These are phyloP conservation scores for Pseudonectria foliicola DNA, from an alignment of 2,329 filamentous ascomycete genomes.

Conservation along the genomic window DNA sequence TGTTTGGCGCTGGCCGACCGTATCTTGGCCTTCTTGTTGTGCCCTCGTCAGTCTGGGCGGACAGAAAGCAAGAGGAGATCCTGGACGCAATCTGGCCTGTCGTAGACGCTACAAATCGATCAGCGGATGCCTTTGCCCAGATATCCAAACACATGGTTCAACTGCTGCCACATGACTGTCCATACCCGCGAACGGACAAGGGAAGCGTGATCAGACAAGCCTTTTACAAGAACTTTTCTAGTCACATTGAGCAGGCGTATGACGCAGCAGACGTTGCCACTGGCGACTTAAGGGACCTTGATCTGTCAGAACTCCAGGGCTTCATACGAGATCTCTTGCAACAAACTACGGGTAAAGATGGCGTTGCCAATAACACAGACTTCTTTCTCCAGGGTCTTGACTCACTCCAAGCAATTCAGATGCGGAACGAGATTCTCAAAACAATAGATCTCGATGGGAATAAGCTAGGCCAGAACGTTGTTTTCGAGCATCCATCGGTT, in stretches of 20 bases:
- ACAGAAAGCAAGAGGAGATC: slow-evolving; percentile 14
- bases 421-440: slow-evolving; percentile 44
- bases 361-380: slow-evolving; percentile 37
- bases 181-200: slow-evolving; percentile 45
- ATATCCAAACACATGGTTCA: slow-evolving; percentile 43
- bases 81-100: slow-evolving; percentile 27
- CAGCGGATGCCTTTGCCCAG: slow-evolving; percentile 24
- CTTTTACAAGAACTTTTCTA: slow-evolving; percentile 37
- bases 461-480: slow-evolving; percentile 45
- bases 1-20: slow-evolving; percentile 51
- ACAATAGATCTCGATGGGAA: slow-evolving; percentile 40
- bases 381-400: slow-evolving; percentile 53
- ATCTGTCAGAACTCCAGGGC: slow-evolving; percentile 19
- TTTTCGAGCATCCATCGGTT: slow-evolving; percentile 50
- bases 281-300: slow-evolving; percentile 7
- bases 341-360: slow-evolving; percentile 17
- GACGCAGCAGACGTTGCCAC: slow-evolving; percentile 19
- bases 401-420: slow-evolving; percentile 49
- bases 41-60: background rate
- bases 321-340: slow-evolving; percentile 27
- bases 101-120: slow-evolving; percentile 25
- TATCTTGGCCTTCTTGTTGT: slow-evolving; percentile 7
- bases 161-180: slow-evolving; percentile 35
- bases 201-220: slow-evolving; percentile 43
- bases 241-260: slow-evolving; percentile 36